Percentiles rank a stretch among this genome's conserved stretches.
Evolutionary conservation across 1,139 yeast species (phyloP).

Genomic region (Blastobotrys niveus): DNA sequence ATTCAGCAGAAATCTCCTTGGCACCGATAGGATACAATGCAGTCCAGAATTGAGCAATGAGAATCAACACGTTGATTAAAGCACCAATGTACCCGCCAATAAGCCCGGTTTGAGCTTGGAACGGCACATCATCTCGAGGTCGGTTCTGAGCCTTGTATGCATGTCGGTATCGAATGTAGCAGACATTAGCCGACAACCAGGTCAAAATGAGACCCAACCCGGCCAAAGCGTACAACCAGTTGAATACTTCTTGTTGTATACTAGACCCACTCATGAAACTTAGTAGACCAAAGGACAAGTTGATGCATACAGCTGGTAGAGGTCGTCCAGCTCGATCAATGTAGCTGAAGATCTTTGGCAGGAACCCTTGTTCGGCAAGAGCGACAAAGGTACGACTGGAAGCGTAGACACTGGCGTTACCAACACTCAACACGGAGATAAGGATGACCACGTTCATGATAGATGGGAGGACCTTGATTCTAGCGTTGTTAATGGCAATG

Average conservation of each 20-base stretch:
- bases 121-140: slow-evolving; percentile 60
- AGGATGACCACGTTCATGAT: slow-evolving; percentile 69
- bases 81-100: slow-evolving; percentile 38
- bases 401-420: slow-evolving; percentile 72
- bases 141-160: slow-evolving; percentile 67
- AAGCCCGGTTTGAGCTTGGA: slow-evolving; percentile 61
- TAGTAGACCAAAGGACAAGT: slow-evolving; percentile 57
- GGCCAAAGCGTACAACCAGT: slow-evolving; percentile 77
- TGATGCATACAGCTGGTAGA: slow-evolving; percentile 53
- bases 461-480: slow-evolving; percentile 57
- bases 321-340: slow-evolving; percentile 76
- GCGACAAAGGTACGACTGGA: slow-evolving; percentile 80
- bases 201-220: slow-evolving; percentile 81
- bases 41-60: slow-evolving; percentile 78
- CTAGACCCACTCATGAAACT: slow-evolving; percentile 52
- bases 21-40: slow-evolving; percentile 65
- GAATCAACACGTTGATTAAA: slow-evolving; percentile 41
- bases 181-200: slow-evolving; percentile 72
- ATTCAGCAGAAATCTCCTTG: slow-evolving; percentile 35
- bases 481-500: slow-evolving; percentile 54
- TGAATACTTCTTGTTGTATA: slow-evolving; percentile 44
- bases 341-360: slow-evolving; percentile 68
- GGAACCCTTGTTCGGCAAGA: slow-evolving; percentile 73
- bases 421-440: slow-evolving; percentile 63
- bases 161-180: slow-evolving; percentile 72